Evolutionary conservation across 164 flowering plant genomes (phyloP).

Genomic region (Vitis labrusca): DNA sequence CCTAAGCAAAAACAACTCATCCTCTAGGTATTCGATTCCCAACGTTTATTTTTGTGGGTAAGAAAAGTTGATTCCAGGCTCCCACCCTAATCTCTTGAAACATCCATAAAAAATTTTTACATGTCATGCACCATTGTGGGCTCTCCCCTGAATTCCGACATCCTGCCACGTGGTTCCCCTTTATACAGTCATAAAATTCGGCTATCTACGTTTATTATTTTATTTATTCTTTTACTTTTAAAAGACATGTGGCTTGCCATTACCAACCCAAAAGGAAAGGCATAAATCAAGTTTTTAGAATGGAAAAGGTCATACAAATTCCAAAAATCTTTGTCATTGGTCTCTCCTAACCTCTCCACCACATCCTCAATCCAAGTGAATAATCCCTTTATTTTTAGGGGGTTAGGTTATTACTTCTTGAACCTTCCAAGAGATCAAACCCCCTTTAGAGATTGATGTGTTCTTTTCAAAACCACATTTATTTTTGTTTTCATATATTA

Average conservation of each 20-base stretch:
- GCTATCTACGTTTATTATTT: not conserved
- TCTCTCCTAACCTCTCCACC: not conserved
- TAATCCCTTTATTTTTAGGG: slow-evolving; percentile 4
- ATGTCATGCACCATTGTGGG: not conserved
- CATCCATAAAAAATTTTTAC: too few species aligned
- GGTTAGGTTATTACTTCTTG: slow-evolving; percentile 30
- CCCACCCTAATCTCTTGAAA: too few species aligned
- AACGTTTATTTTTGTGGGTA: too few species aligned
- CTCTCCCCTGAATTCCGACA: not conserved
- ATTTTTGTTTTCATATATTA: too few species aligned
- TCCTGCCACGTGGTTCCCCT: not conserved
- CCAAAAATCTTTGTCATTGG: slow-evolving; percentile 4
- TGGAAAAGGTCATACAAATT: slow-evolving; percentile 15
- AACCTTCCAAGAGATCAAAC: slow-evolving; percentile 19
- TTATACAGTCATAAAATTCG: not conserved
- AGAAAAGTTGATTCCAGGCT: too few species aligned
- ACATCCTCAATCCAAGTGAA: slow-evolving; percentile 6
- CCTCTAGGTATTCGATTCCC: too few species aligned
- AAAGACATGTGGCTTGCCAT: slow-evolving; percentile 8
- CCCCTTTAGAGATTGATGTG: slow-evolving; percentile 1
- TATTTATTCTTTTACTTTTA: not conserved
- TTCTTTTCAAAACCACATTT: slow-evolving; percentile 9
- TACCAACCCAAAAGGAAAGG: not conserved
- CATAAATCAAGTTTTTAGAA: not conserved
- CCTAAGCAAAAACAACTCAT: too few species aligned